Base-by-base conservation (phyloP, 2,329 filamentous ascomycete species). In the Xylaria sp. region DNA sequence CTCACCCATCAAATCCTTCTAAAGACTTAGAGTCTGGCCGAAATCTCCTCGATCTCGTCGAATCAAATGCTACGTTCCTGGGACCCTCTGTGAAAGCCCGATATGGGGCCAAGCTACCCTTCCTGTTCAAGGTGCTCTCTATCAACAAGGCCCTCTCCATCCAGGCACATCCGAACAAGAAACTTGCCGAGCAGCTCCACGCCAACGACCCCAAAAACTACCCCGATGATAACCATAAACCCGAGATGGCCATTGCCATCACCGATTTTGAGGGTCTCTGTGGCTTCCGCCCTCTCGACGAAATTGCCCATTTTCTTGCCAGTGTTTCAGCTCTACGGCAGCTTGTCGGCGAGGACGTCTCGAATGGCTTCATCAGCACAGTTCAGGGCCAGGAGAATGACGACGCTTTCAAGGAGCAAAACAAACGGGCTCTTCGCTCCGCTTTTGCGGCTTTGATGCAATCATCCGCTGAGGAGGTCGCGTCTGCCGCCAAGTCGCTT, bases 171-270 rank as follows among this genome's bases (percentile, higher is more conserved):
- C 93, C 93, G 54, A 96, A 97, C 82, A 97, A 97, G 86, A 92
- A 91, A 79, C 89, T 96, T 14, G 95, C 95, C 54, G 94, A 96
- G 79, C 82, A 92, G 75, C 83, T 99, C 31, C 95, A 98, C 77
- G 86, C 88, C 40, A 88, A 85, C 66, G 94, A 99, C 74, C 86
- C 93, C 51, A 92, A 92, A 79, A 96, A 99, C 82, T 99, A 99
- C 75, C 95, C 94, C 61, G 93, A 99, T 82, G 94, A 98, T 82
- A 99, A 99, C 81, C 95, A 99, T 84, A 99, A 99, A 81, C 95
- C 95, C 35, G 95, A 99, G 80, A 99, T 99, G 95, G 94, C 95
- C 66, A 97, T 99, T 77, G 95, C 95, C 65, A 90, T 99, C 72
- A 98, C 95, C 0, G 90, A 92, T 0, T 99, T 99, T 69, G 94